Evolutionary conservation across 768 basidiomycete species (phyloP).

Genomic region (Tephrocybe sp.): DNA sequence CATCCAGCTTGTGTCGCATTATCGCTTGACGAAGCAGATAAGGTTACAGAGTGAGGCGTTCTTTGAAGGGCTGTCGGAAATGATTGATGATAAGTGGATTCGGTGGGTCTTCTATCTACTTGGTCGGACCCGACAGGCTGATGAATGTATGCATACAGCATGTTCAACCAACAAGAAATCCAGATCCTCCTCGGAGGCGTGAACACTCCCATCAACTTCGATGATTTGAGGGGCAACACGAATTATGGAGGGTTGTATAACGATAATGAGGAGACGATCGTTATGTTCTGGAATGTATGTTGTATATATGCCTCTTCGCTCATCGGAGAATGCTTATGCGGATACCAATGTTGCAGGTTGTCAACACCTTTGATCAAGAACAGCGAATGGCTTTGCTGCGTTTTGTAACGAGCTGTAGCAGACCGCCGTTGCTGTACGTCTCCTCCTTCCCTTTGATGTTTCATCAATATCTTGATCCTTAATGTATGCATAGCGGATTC

Average conservation of each 20-base stretch:
- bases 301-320: too few species aligned
- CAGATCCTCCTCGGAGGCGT: slow-evolving; percentile 90
- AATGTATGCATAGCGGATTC: slow-evolving; percentile 58
- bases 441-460: too few species aligned
- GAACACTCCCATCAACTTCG: slow-evolving; percentile 79
- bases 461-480: neutral
- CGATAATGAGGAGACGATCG: slow-evolving; percentile 66
- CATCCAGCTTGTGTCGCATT: slow-evolving; percentile 86
- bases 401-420: slow-evolving; percentile 91
- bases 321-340: too few species aligned
- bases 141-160: slow-evolving; percentile 43
- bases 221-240: slow-evolving; percentile 75
- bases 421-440: slow-evolving; percentile 80
- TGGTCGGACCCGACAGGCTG: neutral
- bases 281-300: slow-evolving; percentile 79
- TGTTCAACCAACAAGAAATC: slow-evolving; percentile 97
- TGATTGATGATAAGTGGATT: slow-evolving; percentile 90
- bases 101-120: slow-evolving; percentile 38
- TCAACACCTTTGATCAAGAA: slow-evolving; percentile 75
- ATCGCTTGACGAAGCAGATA: slow-evolving; percentile 87
- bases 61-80: slow-evolving; percentile 89
- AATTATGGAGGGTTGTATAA: slow-evolving; percentile 81
- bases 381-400: slow-evolving; percentile 75
- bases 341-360: too few species aligned
- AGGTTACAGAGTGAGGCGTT: slow-evolving; percentile 79